Conservation (phyloP, 176 grass and related monocot genomes). For the Triticum urartu region DNA sequence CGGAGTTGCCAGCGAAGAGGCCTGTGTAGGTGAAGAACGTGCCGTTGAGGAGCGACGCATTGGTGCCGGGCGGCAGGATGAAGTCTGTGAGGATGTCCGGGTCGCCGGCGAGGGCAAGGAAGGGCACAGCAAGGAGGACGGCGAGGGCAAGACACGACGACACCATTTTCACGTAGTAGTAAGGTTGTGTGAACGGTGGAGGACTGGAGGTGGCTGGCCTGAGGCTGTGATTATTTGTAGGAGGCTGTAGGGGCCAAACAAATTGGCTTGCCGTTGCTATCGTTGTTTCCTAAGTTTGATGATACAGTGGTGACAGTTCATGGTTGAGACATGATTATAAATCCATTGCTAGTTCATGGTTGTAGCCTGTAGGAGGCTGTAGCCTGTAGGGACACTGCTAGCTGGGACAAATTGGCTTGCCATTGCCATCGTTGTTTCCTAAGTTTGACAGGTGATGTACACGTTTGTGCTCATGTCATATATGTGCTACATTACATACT, state of each 20-base stretch:
- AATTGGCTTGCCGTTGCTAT: too few relatives aligned
- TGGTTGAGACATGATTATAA: too few relatives aligned
- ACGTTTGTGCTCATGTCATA: too few relatives aligned
- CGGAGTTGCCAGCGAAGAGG: neutral
- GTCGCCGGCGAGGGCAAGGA: neutral
- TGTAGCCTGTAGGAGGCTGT: neutral
- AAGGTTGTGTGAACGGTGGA: neutral
- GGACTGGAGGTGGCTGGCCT: neutral
- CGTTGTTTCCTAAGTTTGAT: too few relatives aligned
- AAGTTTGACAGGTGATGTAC: too few relatives aligned
- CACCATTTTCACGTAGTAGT: neutral
- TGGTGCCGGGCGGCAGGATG: neutral
- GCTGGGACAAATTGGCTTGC: too few relatives aligned
- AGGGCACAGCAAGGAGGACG: neutral
- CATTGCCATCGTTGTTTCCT: too few relatives aligned
- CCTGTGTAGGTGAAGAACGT: conserved; percentile 29
- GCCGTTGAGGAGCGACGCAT: neutral
- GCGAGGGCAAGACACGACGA: neutral
- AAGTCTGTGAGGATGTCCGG: conserved; percentile 44
- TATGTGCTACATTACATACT: too few relatives aligned
- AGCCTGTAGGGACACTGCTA: too few relatives aligned
- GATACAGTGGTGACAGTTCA: too few relatives aligned
- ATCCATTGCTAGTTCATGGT: too few relatives aligned
- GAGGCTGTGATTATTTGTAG: neutral
- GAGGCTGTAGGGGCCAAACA: neutral